A percentile compares a stretch with the other conserved stretches of the same genome.
Conservation (phyloP, 768 basidiomycete species). For the Dioszegia hungarica region DNA sequence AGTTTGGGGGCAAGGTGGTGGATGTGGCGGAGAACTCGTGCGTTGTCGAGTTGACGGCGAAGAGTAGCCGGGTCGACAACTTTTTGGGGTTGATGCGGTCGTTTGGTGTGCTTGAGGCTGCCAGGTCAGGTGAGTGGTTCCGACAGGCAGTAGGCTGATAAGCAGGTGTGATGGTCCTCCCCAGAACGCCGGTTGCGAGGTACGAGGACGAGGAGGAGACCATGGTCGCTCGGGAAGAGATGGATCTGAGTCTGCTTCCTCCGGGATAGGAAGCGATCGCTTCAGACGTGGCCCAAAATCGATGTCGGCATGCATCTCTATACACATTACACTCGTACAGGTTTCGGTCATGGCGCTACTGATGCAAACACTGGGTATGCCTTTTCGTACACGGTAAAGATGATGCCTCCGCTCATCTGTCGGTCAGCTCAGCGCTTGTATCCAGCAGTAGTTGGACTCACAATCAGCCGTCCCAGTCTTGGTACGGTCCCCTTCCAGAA, state of each 20-base stretch:
- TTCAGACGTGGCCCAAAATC: neutral
- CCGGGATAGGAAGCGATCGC: slow-evolving; percentile 62
- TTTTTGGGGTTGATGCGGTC: slow-evolving; percentile 87
- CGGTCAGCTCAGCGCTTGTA: slow-evolving; percentile 1
- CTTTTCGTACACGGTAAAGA: slow-evolving; percentile 81
- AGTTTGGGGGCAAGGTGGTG: slow-evolving; percentile 89
- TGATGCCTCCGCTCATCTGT: slow-evolving; percentile 85
- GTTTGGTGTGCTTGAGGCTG: slow-evolving; percentile 92
- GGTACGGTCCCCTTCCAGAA: slow-evolving; percentile 99
- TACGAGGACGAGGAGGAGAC: slow-evolving; percentile 58
- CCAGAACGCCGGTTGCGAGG: slow-evolving; percentile 77
- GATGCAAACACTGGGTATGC: slow-evolving; percentile 36
- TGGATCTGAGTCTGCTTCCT: slow-evolving; percentile 88
- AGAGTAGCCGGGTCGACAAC: slow-evolving; percentile 83
- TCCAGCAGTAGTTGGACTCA: slow-evolving; percentile 35
- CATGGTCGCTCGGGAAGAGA: slow-evolving; percentile 56
- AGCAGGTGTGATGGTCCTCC: slow-evolving; percentile 94
- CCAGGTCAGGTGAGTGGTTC: slow-evolving; percentile 72
- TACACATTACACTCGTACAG: neutral
- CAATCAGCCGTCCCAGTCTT: slow-evolving; percentile 70
- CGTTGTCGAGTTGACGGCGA: slow-evolving; percentile 90
- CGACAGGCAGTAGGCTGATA: slow-evolving; percentile 2
- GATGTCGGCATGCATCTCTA: neutral
- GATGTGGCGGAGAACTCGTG: slow-evolving; percentile 93
- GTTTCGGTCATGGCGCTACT: slow-evolving; percentile 6